Evolutionary conservation across 2,329 filamentous ascomycete genomes (phyloP).

Genomic region (Ophiobolus disseminans): DNA sequence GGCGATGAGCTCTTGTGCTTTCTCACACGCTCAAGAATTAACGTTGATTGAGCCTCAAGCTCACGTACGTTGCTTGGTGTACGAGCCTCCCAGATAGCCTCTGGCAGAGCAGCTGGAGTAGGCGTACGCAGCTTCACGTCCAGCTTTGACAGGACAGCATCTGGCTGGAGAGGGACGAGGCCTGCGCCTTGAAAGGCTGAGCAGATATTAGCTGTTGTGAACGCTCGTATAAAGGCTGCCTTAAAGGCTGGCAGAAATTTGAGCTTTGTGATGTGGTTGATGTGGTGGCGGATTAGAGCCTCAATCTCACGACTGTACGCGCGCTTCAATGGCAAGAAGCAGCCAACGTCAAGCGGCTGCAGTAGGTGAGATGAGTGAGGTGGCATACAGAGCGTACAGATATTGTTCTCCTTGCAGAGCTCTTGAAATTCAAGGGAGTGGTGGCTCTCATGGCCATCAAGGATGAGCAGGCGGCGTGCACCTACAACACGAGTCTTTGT

Average conservation of each 20-base stretch:
- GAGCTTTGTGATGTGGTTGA: conserved; percentile 1
- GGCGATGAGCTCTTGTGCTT: conserved; percentile 13
- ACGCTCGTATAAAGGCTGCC: conserved; percentile 12
- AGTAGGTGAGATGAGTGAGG: no score
- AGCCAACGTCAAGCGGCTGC: no score
- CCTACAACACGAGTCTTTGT: no score
- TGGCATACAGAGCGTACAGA: conserved; percentile 3
- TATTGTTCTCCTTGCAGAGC: conserved; percentile 1
- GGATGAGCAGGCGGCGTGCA: no score
- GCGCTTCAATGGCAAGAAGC: conserved; percentile 2
- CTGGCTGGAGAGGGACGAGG: background rate
- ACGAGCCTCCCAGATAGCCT: conserved; percentile 2
- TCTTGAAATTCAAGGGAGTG: background rate
- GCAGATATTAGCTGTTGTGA: background rate
- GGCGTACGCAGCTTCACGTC: background rate
- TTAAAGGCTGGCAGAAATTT: conserved; percentile 23
- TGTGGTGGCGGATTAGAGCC: background rate
- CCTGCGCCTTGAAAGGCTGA: background rate
- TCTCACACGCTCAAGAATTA: no score
- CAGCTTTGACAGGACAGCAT: background rate
- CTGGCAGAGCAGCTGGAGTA: conserved; percentile 2
- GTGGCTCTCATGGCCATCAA: background rate
- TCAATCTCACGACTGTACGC: conserved; percentile 26
- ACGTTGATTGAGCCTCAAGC: conserved; percentile 1
- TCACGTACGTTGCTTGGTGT: conserved; percentile 2